Conservation (phyloP, 129 eudicot species). For the Daucus carota region DNA sequence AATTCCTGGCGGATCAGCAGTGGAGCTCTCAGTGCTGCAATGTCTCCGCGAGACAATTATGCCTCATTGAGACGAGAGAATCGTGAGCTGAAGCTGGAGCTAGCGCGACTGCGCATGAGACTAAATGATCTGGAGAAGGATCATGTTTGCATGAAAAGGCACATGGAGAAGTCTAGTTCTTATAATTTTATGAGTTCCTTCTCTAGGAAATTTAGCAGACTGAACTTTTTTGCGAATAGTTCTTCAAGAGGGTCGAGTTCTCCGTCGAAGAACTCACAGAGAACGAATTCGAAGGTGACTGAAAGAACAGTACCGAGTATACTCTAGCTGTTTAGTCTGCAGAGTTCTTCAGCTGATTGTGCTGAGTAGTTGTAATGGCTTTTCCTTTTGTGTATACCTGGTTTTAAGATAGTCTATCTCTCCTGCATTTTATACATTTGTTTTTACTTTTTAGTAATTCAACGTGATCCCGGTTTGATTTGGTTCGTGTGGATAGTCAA, state of each 20-base stretch:
- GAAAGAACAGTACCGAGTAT: slow-evolving; percentile 31
- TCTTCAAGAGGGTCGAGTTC: slow-evolving; percentile 77
- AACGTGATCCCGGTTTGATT: too few relatives aligned
- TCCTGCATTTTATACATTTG: neutral
- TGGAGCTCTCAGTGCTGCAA: slow-evolving; percentile 95
- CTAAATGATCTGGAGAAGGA: slow-evolving; percentile 92
- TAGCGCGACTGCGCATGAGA: slow-evolving; percentile 87
- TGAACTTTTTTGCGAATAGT: slow-evolving; percentile 63
- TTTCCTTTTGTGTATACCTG: too few relatives aligned
- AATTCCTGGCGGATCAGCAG: slow-evolving; percentile 92
- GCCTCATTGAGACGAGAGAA: slow-evolving; percentile 89
- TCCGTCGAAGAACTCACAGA: slow-evolving; percentile 69
- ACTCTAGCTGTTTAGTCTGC: neutral
- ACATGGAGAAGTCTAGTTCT: slow-evolving; percentile 69
- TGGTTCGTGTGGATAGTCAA: too few relatives aligned
- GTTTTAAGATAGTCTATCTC: neutral
- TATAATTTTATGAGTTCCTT: slow-evolving; percentile 72
- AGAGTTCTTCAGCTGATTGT: neutral
- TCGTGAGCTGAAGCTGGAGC: slow-evolving; percentile 83
- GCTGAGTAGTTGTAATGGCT: neutral
- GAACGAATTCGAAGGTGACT: slow-evolving; percentile 65
- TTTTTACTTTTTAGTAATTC: too few relatives aligned
- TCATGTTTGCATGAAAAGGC: slow-evolving; percentile 92
- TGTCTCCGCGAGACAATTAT: slow-evolving; percentile 94
- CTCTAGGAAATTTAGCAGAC: slow-evolving; percentile 57